Percentiles rank a stretch among this genome's conserved stretches.
Evolutionary conservation across 148 eudicot species (phyloP).

Genomic region (Suaeda aralocaspica): DNA sequence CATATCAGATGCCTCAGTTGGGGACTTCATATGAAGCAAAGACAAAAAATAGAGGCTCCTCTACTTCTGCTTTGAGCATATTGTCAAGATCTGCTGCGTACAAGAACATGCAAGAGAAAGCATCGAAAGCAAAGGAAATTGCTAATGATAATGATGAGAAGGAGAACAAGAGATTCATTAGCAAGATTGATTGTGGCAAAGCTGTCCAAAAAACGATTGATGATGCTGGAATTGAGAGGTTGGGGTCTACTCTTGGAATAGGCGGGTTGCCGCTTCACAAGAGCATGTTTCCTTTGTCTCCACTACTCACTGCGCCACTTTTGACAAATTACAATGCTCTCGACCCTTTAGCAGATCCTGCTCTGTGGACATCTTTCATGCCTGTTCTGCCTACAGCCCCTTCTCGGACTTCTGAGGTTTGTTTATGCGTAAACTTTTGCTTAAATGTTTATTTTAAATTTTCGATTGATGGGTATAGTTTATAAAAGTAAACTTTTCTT

Average conservation of each 20-base stretch:
- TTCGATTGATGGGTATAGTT: too few relatives aligned
- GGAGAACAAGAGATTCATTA: conserved; percentile 60
- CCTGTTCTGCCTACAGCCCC: conserved; percentile 67
- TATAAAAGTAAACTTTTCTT: too few relatives aligned
- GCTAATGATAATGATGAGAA: conserved; percentile 58
- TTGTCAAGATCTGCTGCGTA: conserved; percentile 81
- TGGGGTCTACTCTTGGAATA: conserved; percentile 39
- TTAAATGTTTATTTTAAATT: not conserved
- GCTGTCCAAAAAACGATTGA: conserved; percentile 47
- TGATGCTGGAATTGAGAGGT: conserved; percentile 50
- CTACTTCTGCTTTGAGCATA: conserved; percentile 74
- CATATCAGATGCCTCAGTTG: conserved; percentile 88
- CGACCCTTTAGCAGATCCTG: conserved; percentile 73
- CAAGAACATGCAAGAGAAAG: conserved; percentile 79
- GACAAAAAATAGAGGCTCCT: conserved; percentile 46
- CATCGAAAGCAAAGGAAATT: conserved; percentile 54
- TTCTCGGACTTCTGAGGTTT: conserved; percentile 63
- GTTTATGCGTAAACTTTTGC: conserved; percentile 19
- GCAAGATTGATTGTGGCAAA: conserved; percentile 62
- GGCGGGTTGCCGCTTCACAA: conserved; percentile 54
- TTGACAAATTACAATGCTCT: conserved; percentile 63
- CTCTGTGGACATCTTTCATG: conserved; percentile 71
- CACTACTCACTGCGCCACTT: conserved; percentile 76
- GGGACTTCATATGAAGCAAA: conserved; percentile 57
- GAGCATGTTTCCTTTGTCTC: conserved; percentile 53